Base-by-base conservation (phyloP, 2,329 filamentous ascomycete species). In the Alternaria gaisen region DNA sequence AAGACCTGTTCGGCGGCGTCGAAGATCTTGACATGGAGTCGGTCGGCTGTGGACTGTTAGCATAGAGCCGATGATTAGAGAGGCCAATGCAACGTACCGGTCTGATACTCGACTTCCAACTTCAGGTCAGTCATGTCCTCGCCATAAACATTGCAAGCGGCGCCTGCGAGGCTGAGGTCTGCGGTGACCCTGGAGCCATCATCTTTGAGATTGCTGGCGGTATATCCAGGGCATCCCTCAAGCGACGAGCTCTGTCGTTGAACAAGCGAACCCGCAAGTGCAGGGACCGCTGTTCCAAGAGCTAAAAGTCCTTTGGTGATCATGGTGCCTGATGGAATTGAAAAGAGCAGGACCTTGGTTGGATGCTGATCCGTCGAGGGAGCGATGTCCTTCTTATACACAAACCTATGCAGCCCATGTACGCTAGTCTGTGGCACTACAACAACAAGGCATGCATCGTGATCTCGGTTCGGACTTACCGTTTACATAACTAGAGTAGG, bases 21-120 rank as follows among this genome's bases (percentile, higher is more conserved):
- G 64, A 89, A 86, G 58, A 93, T 91, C 70, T 90, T 86, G 69
- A 93, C 88, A 72, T 92, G 90, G 3, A 93, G 83, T 24, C 90
- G 88, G 41, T 83, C 82, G 46, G 87, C 88, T 89, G 24, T 5
- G 9, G 5, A 4, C 2, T 30, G 12, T 70, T 43, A 66, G 64
- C 40, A 77, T 66, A 88, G 82, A 7, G 1, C 88, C 88, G 24
- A 53, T 92, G 90, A 68, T 87, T 84, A 48, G 93, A 20, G 58
- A 88, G 3, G 14, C 0, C 26, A 9, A 4, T 84, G 7, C 28
- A 74, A 72, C 65, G 18, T 56, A 88, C 86, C 83, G 41, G 84
- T 86, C 71, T 90, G 83, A 66, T 89, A 89, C 61, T 87, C 84
- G 10, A 89, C 87, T 16, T 82, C 78, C 54, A 90, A 77, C 55